These are phyloP conservation scores for Rhizodiscina lignyota DNA, from an alignment of 495 filamentous ascomycete species.

Conservation along the genomic window DNA sequence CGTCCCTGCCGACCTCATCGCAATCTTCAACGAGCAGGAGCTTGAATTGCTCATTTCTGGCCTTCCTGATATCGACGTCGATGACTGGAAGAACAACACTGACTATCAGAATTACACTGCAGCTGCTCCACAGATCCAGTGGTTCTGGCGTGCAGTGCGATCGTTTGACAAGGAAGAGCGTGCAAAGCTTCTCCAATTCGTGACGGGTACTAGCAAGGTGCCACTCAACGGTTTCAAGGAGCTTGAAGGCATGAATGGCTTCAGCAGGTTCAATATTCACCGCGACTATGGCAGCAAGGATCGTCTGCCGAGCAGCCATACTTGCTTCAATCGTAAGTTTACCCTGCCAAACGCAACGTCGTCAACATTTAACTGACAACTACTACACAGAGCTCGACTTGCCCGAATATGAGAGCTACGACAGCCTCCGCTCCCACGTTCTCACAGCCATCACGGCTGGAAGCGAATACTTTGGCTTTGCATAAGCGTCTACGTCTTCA, in stretches of 20 bases:
- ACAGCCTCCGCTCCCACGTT: constrained; percentile 67
- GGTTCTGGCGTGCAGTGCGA: constrained; percentile 98
- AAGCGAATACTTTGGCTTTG: constrained; percentile 96
- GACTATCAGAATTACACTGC: constrained; percentile 97
- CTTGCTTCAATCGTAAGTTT: constrained; percentile 97
- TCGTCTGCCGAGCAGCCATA: constrained; percentile 87
- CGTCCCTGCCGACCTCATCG: constrained; percentile 81
- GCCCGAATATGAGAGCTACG: constrained; percentile 95
- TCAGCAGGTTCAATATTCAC: constrained; percentile 97
- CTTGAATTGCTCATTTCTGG: constrained; percentile 94
- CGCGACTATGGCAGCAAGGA: constrained; percentile 97
- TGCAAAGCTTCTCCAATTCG: constrained; percentile 93
- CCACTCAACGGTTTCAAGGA: constrained; percentile 98
- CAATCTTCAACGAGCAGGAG: constrained; percentile 98
- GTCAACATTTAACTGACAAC: constrained; percentile 16
- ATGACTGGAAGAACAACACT: constrained; percentile 98
- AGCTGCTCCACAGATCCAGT: constrained; percentile 91
- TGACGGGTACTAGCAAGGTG: constrained; percentile 96
- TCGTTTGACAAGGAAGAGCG: constrained; percentile 99
- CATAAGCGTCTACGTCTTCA: no score
- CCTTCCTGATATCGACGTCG: constrained; percentile 89
- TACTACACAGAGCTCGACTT: constrained; percentile 74
- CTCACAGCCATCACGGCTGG: constrained; percentile 91
- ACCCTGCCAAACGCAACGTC: not conserved
- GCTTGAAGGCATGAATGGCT: constrained; percentile 97